These are phyloP conservation scores for Massariosphaeria phaeospora DNA, from an alignment of 495 filamentous ascomycete species.

Conservation along the genomic window DNA sequence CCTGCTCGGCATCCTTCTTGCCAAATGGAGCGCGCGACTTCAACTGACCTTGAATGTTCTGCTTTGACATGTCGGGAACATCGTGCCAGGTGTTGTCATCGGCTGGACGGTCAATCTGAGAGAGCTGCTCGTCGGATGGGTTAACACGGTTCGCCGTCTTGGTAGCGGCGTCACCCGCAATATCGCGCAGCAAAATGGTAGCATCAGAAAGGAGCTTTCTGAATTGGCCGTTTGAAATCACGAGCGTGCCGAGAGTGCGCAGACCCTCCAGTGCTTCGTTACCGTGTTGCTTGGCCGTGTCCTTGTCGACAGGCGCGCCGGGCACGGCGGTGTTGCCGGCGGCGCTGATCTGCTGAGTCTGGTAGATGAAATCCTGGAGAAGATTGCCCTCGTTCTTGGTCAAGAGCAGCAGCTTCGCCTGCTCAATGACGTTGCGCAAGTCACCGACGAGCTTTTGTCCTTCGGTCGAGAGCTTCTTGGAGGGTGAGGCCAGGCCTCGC, in stretches of 20 bases:
- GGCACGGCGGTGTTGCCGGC: constrained; percentile 57
- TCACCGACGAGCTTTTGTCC: constrained; percentile 73
- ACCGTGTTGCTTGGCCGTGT: constrained; percentile 72
- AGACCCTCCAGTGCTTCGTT: constrained; percentile 79
- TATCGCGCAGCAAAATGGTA: constrained; percentile 74
- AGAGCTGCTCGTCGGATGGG: constrained; percentile 72
- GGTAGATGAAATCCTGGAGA: constrained; percentile 94
- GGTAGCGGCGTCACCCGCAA: constrained; percentile 80
- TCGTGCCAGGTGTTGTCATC: constrained; percentile 94
- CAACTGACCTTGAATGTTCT: constrained; percentile 62
- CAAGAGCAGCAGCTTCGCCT: constrained; percentile 82
- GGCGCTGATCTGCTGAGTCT: constrained; percentile 67
- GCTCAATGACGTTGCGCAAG: constrained; percentile 73
- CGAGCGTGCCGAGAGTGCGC: constrained; percentile 76
- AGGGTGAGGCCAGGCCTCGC: constrained; percentile 62
- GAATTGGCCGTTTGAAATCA: constrained; percentile 96
- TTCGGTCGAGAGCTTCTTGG: constrained; percentile 73
- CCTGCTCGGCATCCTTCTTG: constrained; percentile 51
- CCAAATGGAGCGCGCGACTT: constrained; percentile 51
- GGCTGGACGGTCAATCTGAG: constrained; percentile 74
- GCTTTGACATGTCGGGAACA: constrained; percentile 68
- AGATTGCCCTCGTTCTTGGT: constrained; percentile 94
- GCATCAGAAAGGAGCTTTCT: constrained; percentile 87
- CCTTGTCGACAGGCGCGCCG: constrained; percentile 63
- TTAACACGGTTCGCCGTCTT: constrained; percentile 74